These are phyloP conservation scores for Sporobolomyces pararoseus DNA, from an alignment of 768 basidiomycete species.

Conservation along the genomic window DNA sequence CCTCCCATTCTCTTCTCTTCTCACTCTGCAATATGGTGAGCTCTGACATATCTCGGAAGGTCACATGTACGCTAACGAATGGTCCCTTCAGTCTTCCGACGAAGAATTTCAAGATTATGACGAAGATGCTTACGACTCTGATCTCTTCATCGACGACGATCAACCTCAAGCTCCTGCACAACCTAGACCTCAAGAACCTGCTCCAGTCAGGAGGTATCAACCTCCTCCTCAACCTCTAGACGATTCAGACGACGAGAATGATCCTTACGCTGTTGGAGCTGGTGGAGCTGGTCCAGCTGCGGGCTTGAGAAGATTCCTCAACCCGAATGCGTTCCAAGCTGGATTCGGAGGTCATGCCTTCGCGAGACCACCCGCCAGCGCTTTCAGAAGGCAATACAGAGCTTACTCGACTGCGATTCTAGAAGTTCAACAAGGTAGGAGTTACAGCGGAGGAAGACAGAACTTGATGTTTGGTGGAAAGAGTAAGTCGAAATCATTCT, in stretches of 20 bases:
- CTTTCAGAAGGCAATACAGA: constrained; percentile 88
- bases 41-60: no score
- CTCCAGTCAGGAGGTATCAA: constrained; percentile 27
- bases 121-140: constrained; percentile 35
- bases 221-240: constrained; percentile 21
- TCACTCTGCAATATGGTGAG: constrained; percentile 4
- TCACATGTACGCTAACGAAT: background rate
- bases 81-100: constrained; percentile 12
- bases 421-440: constrained; percentile 45
- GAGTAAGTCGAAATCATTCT: constrained; percentile 60
- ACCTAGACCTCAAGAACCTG: constrained; percentile 11
- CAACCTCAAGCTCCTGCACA: background rate
- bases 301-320: constrained; percentile 29
- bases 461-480: constrained; percentile 97
- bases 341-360: constrained; percentile 43
- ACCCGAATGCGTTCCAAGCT: constrained; percentile 39
- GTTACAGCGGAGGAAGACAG: constrained; percentile 58
- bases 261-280: constrained; percentile 1
- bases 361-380: constrained; percentile 56
- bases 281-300: background rate
- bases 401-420: constrained; percentile 50
- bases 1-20: no score
- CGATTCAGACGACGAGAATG: constrained; percentile 23
- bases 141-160: constrained; percentile 38
- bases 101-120: constrained; percentile 41